Base-by-base conservation (phyloP, 1,284 basidiomycete genomes). In the Ganoderma multipileum region DNA sequence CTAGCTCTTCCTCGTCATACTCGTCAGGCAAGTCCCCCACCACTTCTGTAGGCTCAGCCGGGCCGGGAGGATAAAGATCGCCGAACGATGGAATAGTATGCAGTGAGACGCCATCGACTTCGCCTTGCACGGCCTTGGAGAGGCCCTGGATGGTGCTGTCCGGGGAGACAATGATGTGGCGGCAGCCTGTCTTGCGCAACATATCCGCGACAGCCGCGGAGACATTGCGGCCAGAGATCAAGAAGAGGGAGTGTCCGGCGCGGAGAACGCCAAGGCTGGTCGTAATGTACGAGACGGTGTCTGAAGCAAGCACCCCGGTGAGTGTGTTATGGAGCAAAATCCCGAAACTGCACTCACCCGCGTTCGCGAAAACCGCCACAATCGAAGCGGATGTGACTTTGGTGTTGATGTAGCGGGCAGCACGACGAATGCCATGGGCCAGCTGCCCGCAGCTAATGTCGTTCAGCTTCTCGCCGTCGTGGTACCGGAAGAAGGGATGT, bases 401-500 rank as follows among this genome's bases (percentile, higher is more conserved):
- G 9, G 69, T 58, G n/a, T 66, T 41, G 12, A 68, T 44, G 50
- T 69, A 70, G 8, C 68, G 69, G 16, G 72, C 72, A 18, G 65
- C 72, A 9, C 69, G 68, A 26, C 67, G 64, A 5, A 73, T 68
- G n/a, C 55, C 68, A 9, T 23, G 47, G 26, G 66, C 64, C 0
- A 61, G 64, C 11, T 64, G 57, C 18, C 52, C 44, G 44, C 68
- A 71, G n/a, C 59, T 69, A 60, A 73, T 67, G 36, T 50, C 64
- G 26, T 64, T 66, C 23, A 62, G 20, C 42, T 67, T 58, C 3
- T 57, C 30, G 30, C 66, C 70, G 18, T 71, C 67, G n/a, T 71
- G 59, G 41, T 52, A 83, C 3, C 75, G 68, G 66, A 81, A 83
- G 1, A 82, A 65, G 2, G 79, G 77, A 66, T 80, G 78, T 12